These are phyloP conservation scores for Mycena albidolilacea DNA, from an alignment of 768 basidiomycete genomes.

Conservation along the genomic window DNA sequence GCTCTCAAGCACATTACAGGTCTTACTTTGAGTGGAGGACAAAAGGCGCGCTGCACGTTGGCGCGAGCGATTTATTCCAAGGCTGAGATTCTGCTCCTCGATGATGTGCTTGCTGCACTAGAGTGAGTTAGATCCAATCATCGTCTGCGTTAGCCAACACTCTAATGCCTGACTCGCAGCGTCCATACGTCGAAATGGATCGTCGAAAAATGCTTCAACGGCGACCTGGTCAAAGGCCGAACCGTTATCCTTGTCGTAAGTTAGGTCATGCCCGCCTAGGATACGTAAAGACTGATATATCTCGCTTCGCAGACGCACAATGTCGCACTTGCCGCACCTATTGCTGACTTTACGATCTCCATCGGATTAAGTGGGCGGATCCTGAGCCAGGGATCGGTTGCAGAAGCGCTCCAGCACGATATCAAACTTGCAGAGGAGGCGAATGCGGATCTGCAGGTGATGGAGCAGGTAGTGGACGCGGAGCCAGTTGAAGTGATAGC, in stretches of 20 bases:
- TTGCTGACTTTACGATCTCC: conserved; percentile 63
- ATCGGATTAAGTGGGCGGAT: conserved; percentile 61
- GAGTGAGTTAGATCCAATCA: conserved; percentile 41
- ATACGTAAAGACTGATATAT: neutral
- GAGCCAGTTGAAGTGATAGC: conserved; percentile 5
- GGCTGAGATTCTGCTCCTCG: conserved; percentile 61
- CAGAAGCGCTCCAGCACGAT: conserved; percentile 57
- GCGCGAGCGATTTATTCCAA: conserved; percentile 62
- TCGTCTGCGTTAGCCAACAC: conserved; percentile 50
- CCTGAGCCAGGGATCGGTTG: conserved; percentile 57
- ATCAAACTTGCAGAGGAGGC: conserved; percentile 61
- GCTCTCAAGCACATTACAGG: conserved; percentile 34
- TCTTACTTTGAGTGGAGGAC: conserved; percentile 60
- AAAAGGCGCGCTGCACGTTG: conserved; percentile 62
- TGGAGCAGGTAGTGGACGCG: conserved; percentile 35
- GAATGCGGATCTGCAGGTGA: conserved; percentile 55
- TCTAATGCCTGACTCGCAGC: conserved; percentile 19
- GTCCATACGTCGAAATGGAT: conserved; percentile 69
- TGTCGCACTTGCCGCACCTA: conserved; percentile 58
- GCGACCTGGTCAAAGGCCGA: conserved; percentile 57
- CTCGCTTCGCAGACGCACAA: conserved; percentile 56
- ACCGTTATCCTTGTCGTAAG: conserved; percentile 59
- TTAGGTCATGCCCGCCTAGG: neutral
- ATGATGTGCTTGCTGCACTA: conserved; percentile 62
- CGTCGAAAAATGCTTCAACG: conserved; percentile 63